Evolutionary conservation across 805 yeast genomes (phyloP), one percentile per base, ranked within the genome.

Genomic region (Starmerella apicola): DNA sequence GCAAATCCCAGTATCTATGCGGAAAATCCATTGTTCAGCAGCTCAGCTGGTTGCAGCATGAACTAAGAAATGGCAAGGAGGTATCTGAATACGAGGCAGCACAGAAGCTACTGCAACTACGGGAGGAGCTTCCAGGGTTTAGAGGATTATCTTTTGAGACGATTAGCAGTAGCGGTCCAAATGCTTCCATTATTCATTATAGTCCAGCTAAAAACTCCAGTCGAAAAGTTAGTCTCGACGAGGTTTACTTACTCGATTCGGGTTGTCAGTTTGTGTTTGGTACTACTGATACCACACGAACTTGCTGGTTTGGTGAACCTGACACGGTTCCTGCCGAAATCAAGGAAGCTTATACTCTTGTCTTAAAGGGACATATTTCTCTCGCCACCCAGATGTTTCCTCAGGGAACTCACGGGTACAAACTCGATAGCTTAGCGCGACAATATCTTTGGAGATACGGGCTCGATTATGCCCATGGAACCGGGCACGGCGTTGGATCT

Each of bases 401-500:
- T 3, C 74, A 72, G 38, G 78, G 79, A 4, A 71, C 82, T 1
- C 72, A 80, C 8, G 94, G 95, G 0, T 70, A 72, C 40, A 71
- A 74, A 53, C 72, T 91, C 25, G 98, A 91, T 55, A 65, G 75
- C 0, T 66, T 85, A 38, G 94, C 95, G 0, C 70, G 98, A 48
- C 85, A 79, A 58, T 78, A 73, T 38, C 63, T 91, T 44, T 81
- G 93, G 85, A 65, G 73, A 29, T 67, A 74, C 38, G 97, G 97
- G 0, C 64, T 83, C 36, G 91, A 82, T 57, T 91, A 81, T 57
- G 73, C 78, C 47, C 98, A 91, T 60, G 97, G 98, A 8, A 84
- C 97, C 0, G 95, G 97, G 2, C 98, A 91, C 60, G 98, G 98
- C 4, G 81, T 91, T n/a, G 97, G 95, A 2, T 70, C 86, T 17